Percentiles rank a stretch among this genome's conserved stretches.
These are phyloP conservation scores for Fusarium sp. DNA, from an alignment of 2,329 filamentous ascomycete genomes.

Conservation along the genomic window DNA sequence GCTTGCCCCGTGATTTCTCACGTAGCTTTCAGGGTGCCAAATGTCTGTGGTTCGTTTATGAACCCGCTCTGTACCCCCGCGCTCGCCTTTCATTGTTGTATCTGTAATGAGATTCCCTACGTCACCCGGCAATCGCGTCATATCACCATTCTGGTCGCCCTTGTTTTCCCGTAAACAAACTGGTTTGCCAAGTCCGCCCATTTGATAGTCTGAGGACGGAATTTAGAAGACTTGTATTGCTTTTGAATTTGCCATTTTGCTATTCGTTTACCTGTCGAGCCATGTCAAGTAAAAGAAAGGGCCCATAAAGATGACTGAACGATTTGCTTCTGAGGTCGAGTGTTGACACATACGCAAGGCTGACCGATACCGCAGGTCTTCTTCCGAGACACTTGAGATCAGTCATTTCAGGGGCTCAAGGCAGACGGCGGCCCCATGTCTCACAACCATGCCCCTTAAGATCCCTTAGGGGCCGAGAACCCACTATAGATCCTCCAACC, in stretches of 20 bases:
- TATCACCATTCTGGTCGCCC: conserved; percentile 23
- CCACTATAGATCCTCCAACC: conserved; percentile 34
- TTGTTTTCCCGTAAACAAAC: conserved; percentile 19
- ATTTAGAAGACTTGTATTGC: not conserved
- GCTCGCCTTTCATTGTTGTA: conserved; percentile 17
- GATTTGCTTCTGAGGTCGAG: not conserved
- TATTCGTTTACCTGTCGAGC: not conserved
- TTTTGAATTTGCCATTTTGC: not conserved
- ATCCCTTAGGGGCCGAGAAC: conserved; percentile 38
- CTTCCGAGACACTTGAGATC: conserved; percentile 30
- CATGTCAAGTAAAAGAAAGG: not conserved
- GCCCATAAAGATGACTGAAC: not conserved
- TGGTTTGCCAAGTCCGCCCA: conserved; percentile 2
- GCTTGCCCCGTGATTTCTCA: conserved; percentile 11
- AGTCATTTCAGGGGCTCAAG: conserved; percentile 19
- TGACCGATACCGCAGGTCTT: conserved; percentile 12
- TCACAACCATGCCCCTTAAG: conserved; percentile 39
- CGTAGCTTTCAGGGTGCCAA: conserved; percentile 13
- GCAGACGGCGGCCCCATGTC: conserved; percentile 39
- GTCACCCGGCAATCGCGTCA: conserved; percentile 39
- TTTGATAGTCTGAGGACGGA: not conserved
- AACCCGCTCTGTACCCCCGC: conserved; percentile 21
- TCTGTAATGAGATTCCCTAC: conserved; percentile 34
- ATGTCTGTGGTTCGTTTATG: conserved; percentile 5
- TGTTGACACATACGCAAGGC: conserved; percentile 24